Base-by-base conservation (phyloP, 345 rosid species). In the Clarkia xantiana region DNA sequence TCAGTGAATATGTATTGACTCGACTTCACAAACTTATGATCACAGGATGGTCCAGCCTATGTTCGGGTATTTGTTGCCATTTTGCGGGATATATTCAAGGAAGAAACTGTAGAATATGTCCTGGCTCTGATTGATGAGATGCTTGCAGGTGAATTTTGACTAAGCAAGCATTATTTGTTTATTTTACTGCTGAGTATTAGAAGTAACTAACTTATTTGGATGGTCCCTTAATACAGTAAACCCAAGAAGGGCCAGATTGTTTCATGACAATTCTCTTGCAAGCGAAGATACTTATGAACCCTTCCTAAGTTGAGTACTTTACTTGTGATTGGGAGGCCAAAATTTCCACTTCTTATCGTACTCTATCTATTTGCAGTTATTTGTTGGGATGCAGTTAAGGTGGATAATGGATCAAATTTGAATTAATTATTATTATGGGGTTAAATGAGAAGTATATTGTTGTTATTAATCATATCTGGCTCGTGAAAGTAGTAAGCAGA, bases 31-130 rank as follows among this genome's bases (percentile, higher is more conserved):
- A 36, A 25, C 50, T 54, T 60, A 29, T 25, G 54, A 7, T 76
- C 52, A 70, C 82, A 87, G 99, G 94, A 84, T 78, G 99, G 99
- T 55, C 89, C 89, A 44, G 86, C 90, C 40, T 91, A 91, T 57
- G 76, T 82, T 65, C 79, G 67, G 48, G 81, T 84, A 29, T 91
- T 91, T 77, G 94, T 84, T 62, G 69, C 66, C 78, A 91, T 91
- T 51, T 67, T 91, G 53, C 80, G 84, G 36, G 94, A 91, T 51
- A 87, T 87, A 49, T 78, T 66, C 63, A 91, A 91, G 71, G 96
- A 87, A 67, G 99, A 91, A 58, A 91, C 96, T 1, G 87, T 91
- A 45, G 99, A 91, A 64, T 87, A 91, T 91, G 94, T 91, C 59
- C 73, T 91, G 68, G 90, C 90, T 56, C 72, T 91, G 65, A 68